Percentiles rank a stretch among this genome's conserved stretches.
phyloP scores from a whole-genome alignment of 225 moss, liverwort and hornwort species.

The Pseudisothecium myosuroides region DNA sequence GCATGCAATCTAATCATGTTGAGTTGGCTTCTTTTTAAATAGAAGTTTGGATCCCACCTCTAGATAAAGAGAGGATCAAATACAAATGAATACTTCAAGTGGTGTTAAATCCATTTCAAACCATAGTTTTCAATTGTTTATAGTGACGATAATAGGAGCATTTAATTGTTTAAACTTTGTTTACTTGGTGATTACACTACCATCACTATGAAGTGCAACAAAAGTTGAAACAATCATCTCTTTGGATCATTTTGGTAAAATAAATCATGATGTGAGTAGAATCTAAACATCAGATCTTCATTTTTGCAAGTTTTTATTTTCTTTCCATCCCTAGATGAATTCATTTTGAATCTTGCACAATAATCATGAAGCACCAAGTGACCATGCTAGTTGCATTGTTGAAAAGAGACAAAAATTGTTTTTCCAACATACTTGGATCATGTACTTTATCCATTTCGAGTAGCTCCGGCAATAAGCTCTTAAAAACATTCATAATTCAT shows the following conservation, averaged over 20 bases:
- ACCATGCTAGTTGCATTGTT: background rate
- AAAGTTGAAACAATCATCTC: background rate
- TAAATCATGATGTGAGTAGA: background rate
- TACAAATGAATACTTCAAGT: background rate
- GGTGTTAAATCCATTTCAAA: background rate
- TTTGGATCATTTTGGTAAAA: background rate
- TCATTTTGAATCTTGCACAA: background rate
- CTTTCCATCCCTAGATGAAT: background rate
- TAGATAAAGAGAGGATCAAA: background rate
- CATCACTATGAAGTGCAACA: fast-evolving
- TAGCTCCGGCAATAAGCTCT: fast-evolving
- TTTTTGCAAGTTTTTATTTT: background rate
- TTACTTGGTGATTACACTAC: background rate
- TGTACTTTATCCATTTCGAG: background rate
- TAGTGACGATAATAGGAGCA: background rate
- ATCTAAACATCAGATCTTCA: background rate
- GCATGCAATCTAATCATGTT: background rate
- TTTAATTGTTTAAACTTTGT: background rate
- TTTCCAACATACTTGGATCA: background rate
- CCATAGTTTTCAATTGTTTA: no score
- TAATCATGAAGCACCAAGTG: background rate
- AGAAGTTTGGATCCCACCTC: background rate
- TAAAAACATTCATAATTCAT: no score
- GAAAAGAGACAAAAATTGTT: background rate
- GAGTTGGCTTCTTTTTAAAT: no score